These are phyloP conservation scores for Zizania latifolia DNA, from an alignment of 176 grass and related monocot species.

Conservation along the genomic window DNA sequence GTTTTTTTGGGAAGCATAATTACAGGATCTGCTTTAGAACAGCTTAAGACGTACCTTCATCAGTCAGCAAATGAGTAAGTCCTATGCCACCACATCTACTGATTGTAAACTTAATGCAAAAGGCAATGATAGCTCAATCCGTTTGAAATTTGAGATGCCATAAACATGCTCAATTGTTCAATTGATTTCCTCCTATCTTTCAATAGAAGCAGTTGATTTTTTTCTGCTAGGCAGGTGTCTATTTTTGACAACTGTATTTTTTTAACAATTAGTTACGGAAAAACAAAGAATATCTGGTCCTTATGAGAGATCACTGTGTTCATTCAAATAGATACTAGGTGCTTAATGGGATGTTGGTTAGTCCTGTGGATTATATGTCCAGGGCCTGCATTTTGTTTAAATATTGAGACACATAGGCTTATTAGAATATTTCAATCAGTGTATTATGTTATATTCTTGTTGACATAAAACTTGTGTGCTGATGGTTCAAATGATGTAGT, in stretches of 20 bases:
- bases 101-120: not conserved
- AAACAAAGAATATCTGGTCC: not conserved
- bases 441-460: not conserved
- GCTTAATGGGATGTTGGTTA: not conserved
- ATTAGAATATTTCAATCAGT: not conserved
- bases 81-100: not conserved
- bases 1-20: conserved; percentile 79
- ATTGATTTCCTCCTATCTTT: not conserved
- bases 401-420: not conserved
- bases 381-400: not conserved
- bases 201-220: not conserved
- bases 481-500: not conserved
- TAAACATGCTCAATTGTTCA: not conserved
- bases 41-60: conserved; percentile 69
- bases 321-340: not conserved
- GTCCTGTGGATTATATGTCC: not conserved
- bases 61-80: conserved; percentile 81
- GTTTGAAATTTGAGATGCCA: not conserved
- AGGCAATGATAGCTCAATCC: not conserved
- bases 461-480: not conserved
- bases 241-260: not conserved
- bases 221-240: not conserved
- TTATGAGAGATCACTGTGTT: not conserved
- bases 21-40: conserved; percentile 71
- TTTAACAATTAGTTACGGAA: not conserved